Conservation (phyloP, 176 grass and related monocot genomes). For the Oryza rufipogon region DNA sequence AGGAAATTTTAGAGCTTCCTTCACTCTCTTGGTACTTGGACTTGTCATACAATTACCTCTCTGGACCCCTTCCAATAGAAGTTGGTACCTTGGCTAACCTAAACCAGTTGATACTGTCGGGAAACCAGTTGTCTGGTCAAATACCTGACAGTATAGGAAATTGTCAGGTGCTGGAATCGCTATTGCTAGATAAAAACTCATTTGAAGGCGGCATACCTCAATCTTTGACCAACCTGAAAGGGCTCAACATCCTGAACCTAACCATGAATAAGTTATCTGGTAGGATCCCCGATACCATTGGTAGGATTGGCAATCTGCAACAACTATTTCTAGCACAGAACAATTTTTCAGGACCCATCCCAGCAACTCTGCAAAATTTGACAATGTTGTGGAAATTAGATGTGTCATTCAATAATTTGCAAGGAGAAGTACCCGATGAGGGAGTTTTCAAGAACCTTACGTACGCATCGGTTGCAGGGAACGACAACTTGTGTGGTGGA, state of each 20-base stretch:
- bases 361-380: slow-evolving; percentile 1
- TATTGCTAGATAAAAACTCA: slow-evolving; percentile 37
- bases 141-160: slow-evolving; percentile 40
- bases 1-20: not conserved
- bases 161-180: slow-evolving; percentile 16
- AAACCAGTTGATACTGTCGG: not conserved
- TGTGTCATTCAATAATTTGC: slow-evolving; percentile 45
- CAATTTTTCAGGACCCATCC: slow-evolving; percentile 44
- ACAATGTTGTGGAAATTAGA: slow-evolving; percentile 17
- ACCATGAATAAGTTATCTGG: slow-evolving; percentile 11
- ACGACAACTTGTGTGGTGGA: slow-evolving; percentile 39
- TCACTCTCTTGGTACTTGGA: not conserved
- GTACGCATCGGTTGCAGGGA: slow-evolving; percentile 31
- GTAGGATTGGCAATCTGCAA: not conserved
- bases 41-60: slow-evolving; percentile 7
- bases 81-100: not conserved
- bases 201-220: slow-evolving; percentile 20
- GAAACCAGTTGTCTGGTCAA: slow-evolving; percentile 33
- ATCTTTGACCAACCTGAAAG: not conserved
- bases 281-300: not conserved
- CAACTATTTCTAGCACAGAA: slow-evolving; percentile 23
- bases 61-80: slow-evolving; percentile 11
- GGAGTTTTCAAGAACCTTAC: slow-evolving; percentile 42
- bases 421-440: slow-evolving; percentile 36
- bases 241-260: slow-evolving; percentile 22